phyloP scores from a whole-genome alignment of 768 basidiomycete genomes.

The Kwoniella dendrophila region DNA sequence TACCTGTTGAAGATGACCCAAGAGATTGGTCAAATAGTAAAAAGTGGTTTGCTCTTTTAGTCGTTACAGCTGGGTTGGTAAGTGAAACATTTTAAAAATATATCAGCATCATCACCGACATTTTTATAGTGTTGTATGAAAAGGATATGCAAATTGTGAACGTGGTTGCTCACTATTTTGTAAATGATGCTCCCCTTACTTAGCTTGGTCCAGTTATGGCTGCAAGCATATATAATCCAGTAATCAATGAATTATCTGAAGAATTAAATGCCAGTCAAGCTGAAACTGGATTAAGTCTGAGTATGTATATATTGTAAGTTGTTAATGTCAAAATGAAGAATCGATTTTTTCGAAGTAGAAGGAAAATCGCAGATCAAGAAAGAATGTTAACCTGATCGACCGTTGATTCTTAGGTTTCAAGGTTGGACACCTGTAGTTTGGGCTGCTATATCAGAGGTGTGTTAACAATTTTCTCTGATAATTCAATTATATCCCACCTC shows the following conservation, averaged over 20 bases:
- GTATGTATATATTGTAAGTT: slow-evolving; percentile 55
- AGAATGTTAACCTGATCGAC: not conserved
- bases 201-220: slow-evolving; percentile 55
- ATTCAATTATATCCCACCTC: not conserved
- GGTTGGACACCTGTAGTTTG: slow-evolving; percentile 48
- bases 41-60: slow-evolving; percentile 45
- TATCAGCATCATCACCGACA: not conserved
- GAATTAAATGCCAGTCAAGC: slow-evolving; percentile 51
- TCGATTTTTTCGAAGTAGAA: too few species aligned
- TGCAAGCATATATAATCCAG: slow-evolving; percentile 56
- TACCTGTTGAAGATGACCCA: slow-evolving; percentile 57
- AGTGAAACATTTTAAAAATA: slow-evolving; percentile 10
- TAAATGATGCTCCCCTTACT: not conserved
- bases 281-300: slow-evolving; percentile 53
- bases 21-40: slow-evolving; percentile 53
- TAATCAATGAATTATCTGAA: slow-evolving; percentile 51
- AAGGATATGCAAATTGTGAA: too few species aligned
- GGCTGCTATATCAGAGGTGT: slow-evolving; percentile 47
- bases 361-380: too few species aligned
- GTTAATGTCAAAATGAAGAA: not conserved
- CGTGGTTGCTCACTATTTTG: not conserved
- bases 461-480: too few species aligned
- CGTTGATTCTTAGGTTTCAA: slow-evolving; percentile 29
- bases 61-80: slow-evolving; percentile 42
- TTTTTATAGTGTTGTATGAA: too few species aligned